A percentile compares a stretch with the other conserved stretches of the same genome.
These are phyloP conservation scores for Cyclotella atomus DNA, from an alignment of 108 stramenopile genomes.

Conservation along the genomic window DNA sequence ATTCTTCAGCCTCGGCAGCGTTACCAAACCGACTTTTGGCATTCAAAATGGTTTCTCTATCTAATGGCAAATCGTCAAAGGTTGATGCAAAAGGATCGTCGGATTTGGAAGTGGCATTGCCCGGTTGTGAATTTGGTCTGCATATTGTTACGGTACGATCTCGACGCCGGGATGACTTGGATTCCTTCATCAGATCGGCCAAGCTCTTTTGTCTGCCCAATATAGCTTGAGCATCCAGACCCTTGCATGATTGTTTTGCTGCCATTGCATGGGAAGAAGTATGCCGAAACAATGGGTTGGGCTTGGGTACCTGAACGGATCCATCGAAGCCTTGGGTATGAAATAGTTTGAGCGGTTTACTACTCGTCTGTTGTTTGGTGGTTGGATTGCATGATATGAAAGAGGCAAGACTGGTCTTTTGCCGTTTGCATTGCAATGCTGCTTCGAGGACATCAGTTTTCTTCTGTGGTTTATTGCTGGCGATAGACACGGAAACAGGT, in stretches of 20 bases:
- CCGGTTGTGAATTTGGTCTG: too few species aligned
- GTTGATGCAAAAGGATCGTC: slow-evolving; percentile 34
- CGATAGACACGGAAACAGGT: too few species aligned
- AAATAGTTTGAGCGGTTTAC: slow-evolving; percentile 32
- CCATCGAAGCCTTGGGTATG: slow-evolving; percentile 62
- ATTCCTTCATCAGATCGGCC: slow-evolving; percentile 19
- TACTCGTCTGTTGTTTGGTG: slow-evolving; percentile 10
- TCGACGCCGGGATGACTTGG: background rate
- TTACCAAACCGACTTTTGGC: slow-evolving; percentile 76
- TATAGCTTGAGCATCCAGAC: slow-evolving; percentile 18
- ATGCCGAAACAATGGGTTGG: slow-evolving; percentile 42
- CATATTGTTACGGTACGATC: too few species aligned
- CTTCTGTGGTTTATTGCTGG: too few species aligned
- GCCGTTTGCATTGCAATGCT: slow-evolving; percentile 28
- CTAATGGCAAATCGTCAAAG: slow-evolving; percentile 6
- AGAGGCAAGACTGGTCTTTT: background rate
- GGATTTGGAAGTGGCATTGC: background rate
- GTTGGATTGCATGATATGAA: background rate
- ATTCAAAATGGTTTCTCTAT: slow-evolving; percentile 41
- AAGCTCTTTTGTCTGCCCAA: slow-evolving; percentile 50
- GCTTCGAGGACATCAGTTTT: slow-evolving; percentile 32
- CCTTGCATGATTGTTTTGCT: slow-evolving; percentile 9
- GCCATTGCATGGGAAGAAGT: background rate
- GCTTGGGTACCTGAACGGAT: slow-evolving; percentile 71
- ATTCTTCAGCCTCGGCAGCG: slow-evolving; percentile 76